A percentile compares a stretch with the other conserved stretches of the same genome.
These are phyloP conservation scores for Pluteus cervinus DNA, from an alignment of 768 basidiomycete genomes.

Conservation along the genomic window DNA sequence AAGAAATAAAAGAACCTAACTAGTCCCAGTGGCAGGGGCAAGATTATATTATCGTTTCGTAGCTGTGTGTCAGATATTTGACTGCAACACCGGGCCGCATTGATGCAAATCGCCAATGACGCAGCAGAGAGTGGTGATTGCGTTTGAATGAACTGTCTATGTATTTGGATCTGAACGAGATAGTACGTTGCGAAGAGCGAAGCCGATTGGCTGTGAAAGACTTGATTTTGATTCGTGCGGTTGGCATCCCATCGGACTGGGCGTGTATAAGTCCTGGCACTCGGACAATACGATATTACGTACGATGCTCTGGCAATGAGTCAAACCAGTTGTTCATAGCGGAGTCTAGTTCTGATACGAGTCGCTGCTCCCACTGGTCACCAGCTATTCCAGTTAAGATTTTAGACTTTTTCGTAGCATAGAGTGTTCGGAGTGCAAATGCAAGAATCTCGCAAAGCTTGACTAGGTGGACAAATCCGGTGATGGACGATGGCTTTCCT, in stretches of 20 bases:
- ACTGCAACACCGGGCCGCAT: constrained; percentile 67
- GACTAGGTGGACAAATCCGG: constrained; percentile 47
- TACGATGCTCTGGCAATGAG: constrained; percentile 50
- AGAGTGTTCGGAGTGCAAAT: constrained; percentile 55
- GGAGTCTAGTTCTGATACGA: constrained; percentile 58
- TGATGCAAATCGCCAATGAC: constrained; percentile 61
- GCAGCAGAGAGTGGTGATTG: constrained; percentile 38
- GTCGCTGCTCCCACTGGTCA: constrained; percentile 48
- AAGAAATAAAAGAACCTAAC: constrained; percentile 14
- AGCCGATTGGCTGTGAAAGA: constrained; percentile 48
- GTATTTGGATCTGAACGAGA: constrained; percentile 57
- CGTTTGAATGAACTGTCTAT: constrained; percentile 60
- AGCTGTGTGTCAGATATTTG: constrained; percentile 60
- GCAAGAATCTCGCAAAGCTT: constrained; percentile 60
- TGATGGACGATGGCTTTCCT: constrained; percentile 45
- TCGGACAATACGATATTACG: constrained; percentile 9
- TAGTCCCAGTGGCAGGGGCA: constrained; percentile 22
- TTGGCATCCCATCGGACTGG: constrained; percentile 35
- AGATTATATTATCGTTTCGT: constrained; percentile 26
- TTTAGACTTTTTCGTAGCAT: constrained; percentile 37
- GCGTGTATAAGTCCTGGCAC: background rate
- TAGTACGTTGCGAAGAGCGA: constrained; percentile 37
- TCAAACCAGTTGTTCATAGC: constrained; percentile 59
- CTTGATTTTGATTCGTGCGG: constrained; percentile 17
- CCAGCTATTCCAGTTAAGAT: constrained; percentile 33